Evolutionary conservation across 129 eudicot species (phyloP), one percentile per base, ranked within the genome.

Genomic region (Tagetes erecta): DNA sequence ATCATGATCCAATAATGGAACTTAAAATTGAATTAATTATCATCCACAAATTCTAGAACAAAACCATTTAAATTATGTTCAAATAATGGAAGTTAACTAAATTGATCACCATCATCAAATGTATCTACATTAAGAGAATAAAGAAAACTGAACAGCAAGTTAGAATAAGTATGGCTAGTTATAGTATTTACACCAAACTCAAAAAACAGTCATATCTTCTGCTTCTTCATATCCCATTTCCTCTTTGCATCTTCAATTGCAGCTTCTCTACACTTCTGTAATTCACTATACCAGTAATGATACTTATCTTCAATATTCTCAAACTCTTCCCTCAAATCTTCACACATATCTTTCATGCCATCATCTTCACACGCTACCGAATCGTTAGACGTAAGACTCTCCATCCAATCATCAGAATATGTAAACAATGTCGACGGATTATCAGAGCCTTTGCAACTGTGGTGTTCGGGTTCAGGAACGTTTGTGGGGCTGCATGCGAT

Each of bases 211-310:
- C 39, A 52, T 20, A 20, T 20, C 27, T 20, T 67, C 42, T 78
- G 70, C 67, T 78, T 70, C 82, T 51, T 79, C 4, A 38, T 9
- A 14, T 42, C 58, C 90, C 92, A 87, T 78, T 60, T 87, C 82
- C 73, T 89, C 72, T 87, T 92, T 73, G 88, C 95, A 45, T 71
- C 74, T 52, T 89, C 95, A 3, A 81, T 83, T 8, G 90, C 96
- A 47, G 79, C 88, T 76, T 80, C 88, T 60, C 83, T 82, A 78
- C 38, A 79, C 72, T 78, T 90, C 76, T 68, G n/a, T 9, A 92
- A 83, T 62, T 89, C 89, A 6, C 68, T 68, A 35, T 81, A 80
- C 63, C 79, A 75, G 13, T 78, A 82, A 8, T 67, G 73, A 68
- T 83, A 92, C 42, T 83, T 84, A 49, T 79, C 70, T 49, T 89